Percentiles rank a stretch among this genome's conserved stretches.
Evolutionary conservation across 495 filamentous ascomycete genomes (phyloP).

Genomic region (Xylaria curta): DNA sequence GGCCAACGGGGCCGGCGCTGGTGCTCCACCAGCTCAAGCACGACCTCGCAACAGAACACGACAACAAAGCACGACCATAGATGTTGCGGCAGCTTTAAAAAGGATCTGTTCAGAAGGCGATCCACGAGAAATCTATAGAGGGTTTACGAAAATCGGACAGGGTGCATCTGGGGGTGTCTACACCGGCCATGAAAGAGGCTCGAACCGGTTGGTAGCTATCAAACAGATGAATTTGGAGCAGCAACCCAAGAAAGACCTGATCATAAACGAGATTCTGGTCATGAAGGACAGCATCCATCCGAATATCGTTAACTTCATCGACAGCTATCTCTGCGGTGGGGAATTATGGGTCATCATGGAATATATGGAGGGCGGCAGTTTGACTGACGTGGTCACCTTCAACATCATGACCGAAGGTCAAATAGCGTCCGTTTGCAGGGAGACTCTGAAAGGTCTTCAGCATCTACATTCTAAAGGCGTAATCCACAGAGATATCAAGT

Average conservation of each 20-base stretch:
- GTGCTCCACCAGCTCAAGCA: constrained; percentile 50
- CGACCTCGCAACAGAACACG: constrained; percentile 71
- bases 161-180: constrained; percentile 96
- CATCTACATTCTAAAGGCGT: constrained; percentile 97
- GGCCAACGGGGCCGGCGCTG: constrained; percentile 61
- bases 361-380: constrained; percentile 97
- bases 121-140: constrained; percentile 83
- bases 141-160: constrained; percentile 94
- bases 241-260: constrained; percentile 98
- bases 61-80: constrained; percentile 71
- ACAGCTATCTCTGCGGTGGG: constrained; percentile 85
- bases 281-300: constrained; percentile 99
- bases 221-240: constrained; percentile 99
- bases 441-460: constrained; percentile 90
- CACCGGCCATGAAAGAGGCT: constrained; percentile 84
- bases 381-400: constrained; percentile 98
- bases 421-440: constrained; percentile 92
- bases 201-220: constrained; percentile 90
- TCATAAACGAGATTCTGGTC: constrained; percentile 98
- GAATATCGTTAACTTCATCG: constrained; percentile 99
- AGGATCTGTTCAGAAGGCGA: constrained; percentile 89
- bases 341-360: constrained; percentile 99
- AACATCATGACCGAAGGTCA: constrained; percentile 98
- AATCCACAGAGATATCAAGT: constrained; percentile 98
- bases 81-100: constrained; percentile 82